Evolutionary conservation across 1,284 basidiomycete genomes (phyloP).

Genomic region (Microstroma glucosiphilum): DNA sequence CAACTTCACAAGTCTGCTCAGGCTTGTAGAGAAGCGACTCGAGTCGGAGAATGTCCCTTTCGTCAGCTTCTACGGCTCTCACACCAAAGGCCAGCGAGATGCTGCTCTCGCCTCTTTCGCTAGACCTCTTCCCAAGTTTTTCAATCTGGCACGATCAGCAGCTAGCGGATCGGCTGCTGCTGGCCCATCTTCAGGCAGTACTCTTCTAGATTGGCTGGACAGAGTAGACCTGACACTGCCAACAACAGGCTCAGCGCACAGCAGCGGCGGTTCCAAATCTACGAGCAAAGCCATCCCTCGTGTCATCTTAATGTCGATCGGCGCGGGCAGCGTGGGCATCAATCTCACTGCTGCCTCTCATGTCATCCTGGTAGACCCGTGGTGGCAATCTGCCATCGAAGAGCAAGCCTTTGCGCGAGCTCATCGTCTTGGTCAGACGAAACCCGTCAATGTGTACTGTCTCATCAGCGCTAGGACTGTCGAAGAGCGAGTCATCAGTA

Average conservation of each 20-base stretch:
- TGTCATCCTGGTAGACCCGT: constrained; percentile 78
- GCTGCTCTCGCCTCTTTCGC: constrained; percentile 70
- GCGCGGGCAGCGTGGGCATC: constrained; percentile 66
- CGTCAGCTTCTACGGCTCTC: constrained; percentile 70
- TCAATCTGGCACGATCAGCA: not conserved
- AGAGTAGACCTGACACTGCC: constrained; percentile 2
- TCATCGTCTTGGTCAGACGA: constrained; percentile 52
- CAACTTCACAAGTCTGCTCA: constrained; percentile 14
- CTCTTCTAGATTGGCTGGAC: constrained; percentile 4
- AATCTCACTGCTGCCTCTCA: constrained; percentile 83
- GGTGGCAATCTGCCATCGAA: constrained; percentile 72
- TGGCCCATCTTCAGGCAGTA: not conserved
- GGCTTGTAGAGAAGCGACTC: constrained; percentile 65
- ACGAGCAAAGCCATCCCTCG: constrained; percentile 56
- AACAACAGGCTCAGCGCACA: constrained; percentile 12
- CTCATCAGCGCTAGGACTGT: constrained; percentile 80
- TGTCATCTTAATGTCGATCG: constrained; percentile 78
- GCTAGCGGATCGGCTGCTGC: not conserved
- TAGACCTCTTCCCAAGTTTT: not conserved
- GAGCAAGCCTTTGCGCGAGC: constrained; percentile 76
- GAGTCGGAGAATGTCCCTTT: constrained; percentile 65
- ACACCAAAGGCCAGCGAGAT: constrained; percentile 59
- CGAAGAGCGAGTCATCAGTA: constrained; percentile 68
- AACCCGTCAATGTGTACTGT: constrained; percentile 70
- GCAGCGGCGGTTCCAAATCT: constrained; percentile 17